These are phyloP conservation scores for Leucosporidium creatinivorum DNA, from an alignment of 768 basidiomycete species.

Conservation along the genomic window DNA sequence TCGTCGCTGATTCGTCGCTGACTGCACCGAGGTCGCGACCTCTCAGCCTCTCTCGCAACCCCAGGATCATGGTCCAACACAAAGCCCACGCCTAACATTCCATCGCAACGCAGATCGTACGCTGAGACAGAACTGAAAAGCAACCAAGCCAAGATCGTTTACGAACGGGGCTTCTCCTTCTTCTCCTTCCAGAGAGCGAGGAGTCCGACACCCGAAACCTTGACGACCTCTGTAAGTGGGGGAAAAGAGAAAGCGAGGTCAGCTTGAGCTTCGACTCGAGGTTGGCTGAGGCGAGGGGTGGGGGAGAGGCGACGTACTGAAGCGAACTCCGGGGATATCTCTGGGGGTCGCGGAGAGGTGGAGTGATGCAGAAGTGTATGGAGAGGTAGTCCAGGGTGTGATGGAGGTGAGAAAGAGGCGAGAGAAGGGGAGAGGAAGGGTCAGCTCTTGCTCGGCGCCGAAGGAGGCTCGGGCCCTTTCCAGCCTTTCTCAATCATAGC, in stretches of 20 bases:
- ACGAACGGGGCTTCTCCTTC: slow-evolving; percentile 34
- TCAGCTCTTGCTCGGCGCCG: too few relatives aligned
- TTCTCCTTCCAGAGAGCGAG: slow-evolving; percentile 35
- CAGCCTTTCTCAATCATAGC: too few relatives aligned
- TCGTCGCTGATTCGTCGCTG: too few relatives aligned
- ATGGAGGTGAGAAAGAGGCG: background rate
- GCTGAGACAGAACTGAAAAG: background rate
- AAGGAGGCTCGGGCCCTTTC: too few relatives aligned
- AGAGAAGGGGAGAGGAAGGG: background rate
- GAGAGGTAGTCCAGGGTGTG: background rate
- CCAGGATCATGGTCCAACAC: too few relatives aligned
- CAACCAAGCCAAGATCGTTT: background rate
- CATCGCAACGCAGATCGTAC: background rate
- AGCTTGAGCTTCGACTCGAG: background rate
- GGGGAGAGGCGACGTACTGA: background rate
- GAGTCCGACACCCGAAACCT: slow-evolving; percentile 98
- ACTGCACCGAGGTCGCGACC: too few relatives aligned
- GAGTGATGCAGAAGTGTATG: background rate
- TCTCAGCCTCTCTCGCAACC: too few relatives aligned
- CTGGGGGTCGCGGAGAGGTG: slow-evolving; percentile 35
- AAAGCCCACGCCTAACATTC: too few relatives aligned
- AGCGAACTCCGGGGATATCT: slow-evolving; percentile 99
- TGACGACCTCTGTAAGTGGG: slow-evolving; percentile 76
- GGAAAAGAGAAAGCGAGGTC: background rate
- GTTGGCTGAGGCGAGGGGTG: background rate